Conservation (phyloP, 495 filamentous ascomycete genomes). For the Recurvomyces mirabilis region DNA sequence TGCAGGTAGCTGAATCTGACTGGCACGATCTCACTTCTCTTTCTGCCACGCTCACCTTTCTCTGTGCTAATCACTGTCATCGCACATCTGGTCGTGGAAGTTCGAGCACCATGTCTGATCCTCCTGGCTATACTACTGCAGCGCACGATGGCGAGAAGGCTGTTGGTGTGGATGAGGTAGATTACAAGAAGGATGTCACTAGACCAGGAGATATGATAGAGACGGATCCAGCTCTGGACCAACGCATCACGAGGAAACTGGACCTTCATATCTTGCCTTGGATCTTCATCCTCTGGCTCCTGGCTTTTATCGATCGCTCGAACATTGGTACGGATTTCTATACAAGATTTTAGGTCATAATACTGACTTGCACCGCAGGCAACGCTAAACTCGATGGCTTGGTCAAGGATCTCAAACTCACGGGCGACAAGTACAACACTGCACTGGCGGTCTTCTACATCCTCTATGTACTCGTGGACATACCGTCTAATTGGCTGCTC, state of each 20-base stretch:
- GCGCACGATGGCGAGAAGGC: constrained; percentile 6
- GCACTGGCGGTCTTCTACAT: constrained; percentile 41
- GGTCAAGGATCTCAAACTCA: constrained; percentile 32
- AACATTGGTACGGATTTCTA: constrained; percentile 39
- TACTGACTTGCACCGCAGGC: too few relatives aligned
- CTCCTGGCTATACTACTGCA: too few relatives aligned
- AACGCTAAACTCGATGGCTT: constrained; percentile 36
- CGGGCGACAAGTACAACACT: constrained; percentile 35
- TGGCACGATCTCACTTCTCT: too few relatives aligned
- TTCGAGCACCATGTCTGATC: too few relatives aligned
- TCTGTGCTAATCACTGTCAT: too few relatives aligned
- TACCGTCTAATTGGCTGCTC: constrained; percentile 36
- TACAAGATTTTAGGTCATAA: neutral
- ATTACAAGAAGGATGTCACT: constrained; percentile 2
- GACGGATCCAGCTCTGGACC: constrained; percentile 23
- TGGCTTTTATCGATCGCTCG: constrained; percentile 43
- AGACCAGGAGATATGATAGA: neutral
- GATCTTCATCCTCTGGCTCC: constrained; percentile 41
- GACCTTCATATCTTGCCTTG: constrained; percentile 38
- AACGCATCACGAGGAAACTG: constrained; percentile 28
- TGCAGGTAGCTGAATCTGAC: too few relatives aligned
- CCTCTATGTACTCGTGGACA: constrained; percentile 40
- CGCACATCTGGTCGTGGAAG: too few relatives aligned
- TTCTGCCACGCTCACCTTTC: too few relatives aligned
- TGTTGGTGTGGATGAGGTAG: constrained; percentile 1